Percentiles rank a stretch among this genome's conserved stretches.
phyloP scores from a whole-genome alignment of 805 yeast genomes.

The Candida coquimbonensis region DNA sequence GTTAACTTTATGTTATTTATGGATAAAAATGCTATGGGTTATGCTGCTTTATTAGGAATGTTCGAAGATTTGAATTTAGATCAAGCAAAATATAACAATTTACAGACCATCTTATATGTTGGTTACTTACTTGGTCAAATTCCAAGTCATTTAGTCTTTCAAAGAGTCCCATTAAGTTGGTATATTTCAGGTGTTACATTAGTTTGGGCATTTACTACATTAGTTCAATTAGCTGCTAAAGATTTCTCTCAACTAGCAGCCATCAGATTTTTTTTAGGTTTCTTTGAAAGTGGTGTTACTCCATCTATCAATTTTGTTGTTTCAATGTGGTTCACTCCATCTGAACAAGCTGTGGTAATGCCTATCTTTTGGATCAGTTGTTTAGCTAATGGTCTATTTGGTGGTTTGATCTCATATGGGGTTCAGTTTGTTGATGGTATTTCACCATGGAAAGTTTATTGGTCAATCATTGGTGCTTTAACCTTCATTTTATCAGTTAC shows the following conservation, averaged over 20 bases:
- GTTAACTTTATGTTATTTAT: background rate
- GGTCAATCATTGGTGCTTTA: conserved; percentile 40
- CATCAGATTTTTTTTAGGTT: conserved; percentile 13
- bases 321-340: background rate
- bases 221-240: background rate
- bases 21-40: conserved; percentile 15
- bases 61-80: conserved; percentile 7
- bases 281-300: conserved; percentile 21
- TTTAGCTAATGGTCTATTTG: conserved; percentile 3
- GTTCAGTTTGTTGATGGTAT: conserved; percentile 7
- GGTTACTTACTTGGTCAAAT: conserved; percentile 12
- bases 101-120: conserved; percentile 8
- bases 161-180: conserved; percentile 3
- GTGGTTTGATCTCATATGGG: conserved; percentile 12
- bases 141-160: conserved; percentile 8
- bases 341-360: conserved; percentile 24
- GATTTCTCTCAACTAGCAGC: conserved; percentile 7
- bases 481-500: conserved; percentile 30
- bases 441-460: conserved; percentile 39
- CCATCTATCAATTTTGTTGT: conserved; percentile 25
- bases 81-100: conserved; percentile 4
- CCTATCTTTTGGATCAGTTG: conserved; percentile 31
- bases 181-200: conserved; percentile 4
- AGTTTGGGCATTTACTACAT: conserved; percentile 9
- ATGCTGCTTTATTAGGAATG: conserved; percentile 11